Evolutionary conservation across 2,329 filamentous ascomycete species (phyloP), one percentile per base, ranked within the genome.

Genomic region (Alternaria hordeiaustralica): DNA sequence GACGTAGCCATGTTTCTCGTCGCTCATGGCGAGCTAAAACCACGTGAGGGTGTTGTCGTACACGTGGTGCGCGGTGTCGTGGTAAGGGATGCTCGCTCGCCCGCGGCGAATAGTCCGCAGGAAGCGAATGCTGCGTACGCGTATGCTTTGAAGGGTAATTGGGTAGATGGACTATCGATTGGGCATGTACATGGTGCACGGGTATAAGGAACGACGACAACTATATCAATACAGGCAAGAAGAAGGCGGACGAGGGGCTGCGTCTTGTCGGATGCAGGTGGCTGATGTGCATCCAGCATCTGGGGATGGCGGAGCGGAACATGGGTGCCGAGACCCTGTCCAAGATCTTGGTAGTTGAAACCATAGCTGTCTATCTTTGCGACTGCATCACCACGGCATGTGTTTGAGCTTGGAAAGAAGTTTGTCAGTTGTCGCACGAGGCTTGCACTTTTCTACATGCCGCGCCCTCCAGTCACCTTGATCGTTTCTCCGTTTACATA

Each of bases 401-500:
- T 47, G 66, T 66, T 61, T 64, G 64, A 60, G 56, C 53, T 47
- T 49, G 6, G 21, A 44, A 33, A 1, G 9, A 26, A 18, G 25
- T 23, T 20, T 47, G n/a, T 21, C 28, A 15, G 20, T 2, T 41
- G 36, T 45, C 33, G 47, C 36, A 58, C 55, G 15, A 58, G 7
- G n/a, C 50, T 25, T 46, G 41, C n/a, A 46, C 18, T 28, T 49
- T 9, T 65, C 77, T 85, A 89, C 78, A 88, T 89, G 73, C 86
- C 87, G 69, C 87, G 84, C 3, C 93, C 93, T 13, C 93, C 93
- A 6, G 92, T 96, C 56, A 96, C 92, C 83, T 90, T 92, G 70
- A 97, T 91, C 0, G 92, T 95, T 86, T 97, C 93, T 0, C 94
- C 93, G 66, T 87, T 90, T 5, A 97, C 92, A 82, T 97, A 97